Base-by-base conservation (phyloP, 2,329 filamentous ascomycete species). In the Calonectria hawksworthii region DNA sequence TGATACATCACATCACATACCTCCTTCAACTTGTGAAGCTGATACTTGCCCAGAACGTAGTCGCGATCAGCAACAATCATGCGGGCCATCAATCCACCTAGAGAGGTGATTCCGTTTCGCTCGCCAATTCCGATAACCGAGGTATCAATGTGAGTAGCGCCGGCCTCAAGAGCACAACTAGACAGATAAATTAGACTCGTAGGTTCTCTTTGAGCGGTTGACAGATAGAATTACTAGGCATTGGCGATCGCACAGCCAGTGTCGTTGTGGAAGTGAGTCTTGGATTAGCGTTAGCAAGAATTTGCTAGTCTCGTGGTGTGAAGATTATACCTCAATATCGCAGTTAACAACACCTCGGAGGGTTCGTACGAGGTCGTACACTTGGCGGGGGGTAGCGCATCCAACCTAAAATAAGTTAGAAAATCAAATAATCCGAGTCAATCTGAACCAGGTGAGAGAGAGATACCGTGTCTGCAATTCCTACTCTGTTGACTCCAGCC, bases 1-100 rank as follows among this genome's bases (percentile, higher is more conserved):
- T n/a, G n/a, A n/a, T n/a, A n/a, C n/a, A n/a, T n/a, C n/a, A n/a
- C n/a, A n/a, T n/a, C n/a, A n/a, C n/a, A n/a, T n/a, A n/a, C n/a
- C n/a, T 94, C 94, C 92, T 98, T 96, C 86, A 98, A 90, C 92
- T 95, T 95, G 86, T 95, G 90, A 70, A 98, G 91, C 87, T 95
- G 95, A 89, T 98, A 98, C 90, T 97, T 97, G 90, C 89, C 86
- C 88, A 92, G 93, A 82, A 97, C 94, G 85, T 98, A 98, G 75
- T 97, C 95, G 77, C 92, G 93, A 84, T 94, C 93, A 77, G 61
- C 63, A 7, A 66, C 61, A 41, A 76, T 69, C 75, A 75, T 76
- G 10, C 75, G 64, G 28, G 75, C 75, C 50, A 70, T 63, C 10
- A 78, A 66, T 26, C 54, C 76, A n/a, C 77, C 74, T 1, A 93